These are phyloP conservation scores for Septoria petroselini DNA, from an alignment of 2,329 filamentous ascomycete species.

Conservation along the genomic window DNA sequence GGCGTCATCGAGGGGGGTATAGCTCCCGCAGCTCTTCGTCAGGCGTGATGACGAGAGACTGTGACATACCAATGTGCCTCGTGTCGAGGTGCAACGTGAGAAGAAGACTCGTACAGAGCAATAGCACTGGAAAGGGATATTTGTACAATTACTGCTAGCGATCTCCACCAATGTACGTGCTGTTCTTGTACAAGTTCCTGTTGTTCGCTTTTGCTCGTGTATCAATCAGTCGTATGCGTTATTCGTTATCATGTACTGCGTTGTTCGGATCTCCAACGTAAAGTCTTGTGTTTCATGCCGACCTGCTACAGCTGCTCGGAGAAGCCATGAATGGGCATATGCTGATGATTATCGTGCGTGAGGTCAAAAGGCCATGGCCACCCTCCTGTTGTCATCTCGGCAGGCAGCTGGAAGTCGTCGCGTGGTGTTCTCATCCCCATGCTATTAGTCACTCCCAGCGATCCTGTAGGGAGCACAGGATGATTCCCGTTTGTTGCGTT, in stretches of 20 bases:
- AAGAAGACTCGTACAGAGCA: too few species aligned
- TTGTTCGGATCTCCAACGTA: too few species aligned
- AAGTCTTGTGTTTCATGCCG: too few species aligned
- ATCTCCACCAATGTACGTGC: too few species aligned
- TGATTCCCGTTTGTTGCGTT: neutral
- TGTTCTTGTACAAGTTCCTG: too few species aligned
- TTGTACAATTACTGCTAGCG: too few species aligned
- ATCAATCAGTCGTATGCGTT: neutral
- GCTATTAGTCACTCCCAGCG: conserved; percentile 15
- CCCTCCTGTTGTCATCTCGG: conserved; percentile 41
- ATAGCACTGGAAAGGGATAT: too few species aligned
- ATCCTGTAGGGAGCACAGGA: conserved; percentile 1
- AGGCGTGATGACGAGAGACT: neutral
- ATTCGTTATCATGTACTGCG: neutral
- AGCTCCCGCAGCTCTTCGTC: neutral
- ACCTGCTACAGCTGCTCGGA: neutral
- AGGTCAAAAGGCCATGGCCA: conserved; percentile 43
- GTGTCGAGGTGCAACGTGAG: neutral
- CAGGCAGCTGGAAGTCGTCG: conserved; percentile 42
- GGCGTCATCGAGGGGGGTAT: conserved; percentile 1
- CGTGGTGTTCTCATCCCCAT: conserved; percentile 26
- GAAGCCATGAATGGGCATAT: conserved; percentile 14
- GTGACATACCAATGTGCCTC: neutral
- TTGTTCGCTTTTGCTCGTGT: neutral
- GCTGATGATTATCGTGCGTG: conserved; percentile 13